These are phyloP conservation scores for Berberis thunbergii DNA, from an alignment of 164 flowering plant genomes.

Conservation along the genomic window DNA sequence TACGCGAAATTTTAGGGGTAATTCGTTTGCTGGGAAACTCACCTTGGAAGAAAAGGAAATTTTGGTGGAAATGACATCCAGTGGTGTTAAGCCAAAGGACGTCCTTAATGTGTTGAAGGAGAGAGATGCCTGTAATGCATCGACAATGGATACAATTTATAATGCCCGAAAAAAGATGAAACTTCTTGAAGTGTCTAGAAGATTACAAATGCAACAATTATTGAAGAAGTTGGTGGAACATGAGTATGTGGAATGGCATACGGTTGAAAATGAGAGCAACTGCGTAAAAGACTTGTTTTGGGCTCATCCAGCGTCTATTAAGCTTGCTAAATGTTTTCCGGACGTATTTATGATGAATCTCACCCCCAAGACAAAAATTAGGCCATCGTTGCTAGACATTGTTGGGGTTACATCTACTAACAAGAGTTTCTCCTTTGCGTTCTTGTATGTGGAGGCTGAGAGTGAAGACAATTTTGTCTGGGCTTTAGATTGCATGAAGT, in stretches of 20 bases:
- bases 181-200: neutral
- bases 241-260: neutral
- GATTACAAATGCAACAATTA: neutral
- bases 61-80: neutral
- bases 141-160: constrained; percentile 1
- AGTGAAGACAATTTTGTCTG: neutral
- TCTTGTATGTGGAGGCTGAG: neutral
- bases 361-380: neutral
- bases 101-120: neutral
- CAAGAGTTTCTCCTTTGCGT: neutral
- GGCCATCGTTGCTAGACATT: neutral
- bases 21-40: neutral
- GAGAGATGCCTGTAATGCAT: neutral
- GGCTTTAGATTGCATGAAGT: neutral
- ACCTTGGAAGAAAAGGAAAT: neutral
- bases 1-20: neutral
- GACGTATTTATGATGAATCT: neutral
- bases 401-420: neutral
- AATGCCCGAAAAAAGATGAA: neutral
- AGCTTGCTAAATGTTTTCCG: neutral
- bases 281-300: neutral
- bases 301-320: neutral
- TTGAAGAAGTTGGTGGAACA: neutral
- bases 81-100: constrained; percentile 1
- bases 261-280: neutral